These are phyloP conservation scores for Pneumocystis carinii DNA, from an alignment of 1,139 yeast species.

Conservation along the genomic window DNA sequence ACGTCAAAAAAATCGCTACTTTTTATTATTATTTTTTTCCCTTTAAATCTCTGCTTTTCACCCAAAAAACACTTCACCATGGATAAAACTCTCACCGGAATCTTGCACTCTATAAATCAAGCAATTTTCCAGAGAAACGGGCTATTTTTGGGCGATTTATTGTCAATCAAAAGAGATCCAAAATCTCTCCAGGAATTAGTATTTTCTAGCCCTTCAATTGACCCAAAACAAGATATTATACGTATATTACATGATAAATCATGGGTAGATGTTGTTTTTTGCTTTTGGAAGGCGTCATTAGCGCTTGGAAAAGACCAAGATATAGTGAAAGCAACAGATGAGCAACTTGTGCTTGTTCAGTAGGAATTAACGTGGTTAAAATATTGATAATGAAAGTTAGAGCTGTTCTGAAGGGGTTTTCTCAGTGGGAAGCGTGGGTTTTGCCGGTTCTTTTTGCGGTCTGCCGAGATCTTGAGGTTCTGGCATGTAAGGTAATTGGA, in stretches of 20 bases:
- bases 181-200: not conserved
- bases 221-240: not conserved
- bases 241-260: not conserved
- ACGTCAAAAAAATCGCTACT: not conserved
- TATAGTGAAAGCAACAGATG: not conserved
- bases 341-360: not conserved
- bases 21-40: not conserved
- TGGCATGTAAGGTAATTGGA: constrained; percentile 24
- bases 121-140: not conserved
- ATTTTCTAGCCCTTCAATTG: not conserved
- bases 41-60: not conserved
- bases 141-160: not conserved
- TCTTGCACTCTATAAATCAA: not conserved
- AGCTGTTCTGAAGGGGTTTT: not conserved
- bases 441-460: constrained; percentile 42
- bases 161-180: not conserved
- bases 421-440: constrained; percentile 35
- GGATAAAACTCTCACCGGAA: not conserved
- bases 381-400: not conserved
- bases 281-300: constrained; percentile 1
- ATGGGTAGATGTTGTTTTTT: not conserved
- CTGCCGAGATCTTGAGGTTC: constrained; percentile 39
- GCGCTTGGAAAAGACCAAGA: not conserved
- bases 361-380: not conserved
- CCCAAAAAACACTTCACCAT: not conserved